A percentile compares a stretch with the other conserved stretches of the same genome.
Conservation (phyloP, 345 rosid genomes). For the Viola odorata region DNA sequence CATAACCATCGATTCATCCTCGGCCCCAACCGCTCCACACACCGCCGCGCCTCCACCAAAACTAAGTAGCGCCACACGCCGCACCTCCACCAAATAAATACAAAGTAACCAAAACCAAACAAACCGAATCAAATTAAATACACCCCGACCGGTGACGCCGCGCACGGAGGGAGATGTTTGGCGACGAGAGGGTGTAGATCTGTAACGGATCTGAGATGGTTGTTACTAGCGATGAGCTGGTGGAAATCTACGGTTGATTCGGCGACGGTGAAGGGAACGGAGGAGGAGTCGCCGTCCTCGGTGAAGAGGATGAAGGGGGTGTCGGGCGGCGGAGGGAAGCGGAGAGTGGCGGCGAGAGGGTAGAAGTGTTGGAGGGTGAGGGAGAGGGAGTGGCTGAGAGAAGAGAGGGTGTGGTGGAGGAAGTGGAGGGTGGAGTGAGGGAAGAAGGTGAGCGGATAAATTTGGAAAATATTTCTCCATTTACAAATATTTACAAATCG, state of each 20-base stretch:
- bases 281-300: not conserved
- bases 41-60: no score
- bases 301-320: slow-evolving; percentile 24
- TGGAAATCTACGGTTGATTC: slow-evolving; percentile 25
- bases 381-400: slow-evolving; percentile 25
- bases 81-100: no score
- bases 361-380: slow-evolving; percentile 20
- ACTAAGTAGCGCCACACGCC: no score
- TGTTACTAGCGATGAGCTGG: slow-evolving; percentile 1
- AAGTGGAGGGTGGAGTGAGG: no score
- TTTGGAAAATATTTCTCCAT: no score
- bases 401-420: slow-evolving; percentile 7
- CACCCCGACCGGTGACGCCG: not conserved
- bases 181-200: slow-evolving; percentile 29
- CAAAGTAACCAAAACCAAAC: no score
- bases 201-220: slow-evolving; percentile 13
- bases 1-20: no score
- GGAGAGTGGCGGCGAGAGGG: slow-evolving; percentile 26
- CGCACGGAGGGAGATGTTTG: not conserved
- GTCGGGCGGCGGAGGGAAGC: slow-evolving; percentile 22
- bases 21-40: no score
- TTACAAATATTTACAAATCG: no score
- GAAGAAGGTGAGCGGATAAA: no score
- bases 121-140: no score
- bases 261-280: slow-evolving; percentile 21